Base-by-base conservation (phyloP, 2,329 filamentous ascomycete genomes). In the Gyromitra esculenta region DNA sequence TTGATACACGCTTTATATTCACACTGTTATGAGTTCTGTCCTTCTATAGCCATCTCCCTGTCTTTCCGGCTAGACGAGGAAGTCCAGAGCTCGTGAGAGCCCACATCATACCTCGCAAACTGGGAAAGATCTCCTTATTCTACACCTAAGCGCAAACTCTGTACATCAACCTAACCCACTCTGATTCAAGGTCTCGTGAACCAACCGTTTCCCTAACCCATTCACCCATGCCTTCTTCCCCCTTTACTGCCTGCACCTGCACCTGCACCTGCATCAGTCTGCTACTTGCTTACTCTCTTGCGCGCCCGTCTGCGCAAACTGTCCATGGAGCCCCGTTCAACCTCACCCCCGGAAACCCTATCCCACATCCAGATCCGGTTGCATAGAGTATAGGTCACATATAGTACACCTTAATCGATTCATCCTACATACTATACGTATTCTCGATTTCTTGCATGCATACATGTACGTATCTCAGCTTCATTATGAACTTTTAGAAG, bases 61-160 rank as follows among this genome's bases (percentile, higher is more conserved):
- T 43, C 57, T 60, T 41, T 60, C 57, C 35, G n/a, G 57, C 57
- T 2, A 41, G 57, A 60, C 37, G 57, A 41, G 31, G 57, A 60
- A 60, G 57, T 39, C 37, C 5, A n/a, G 35, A 43, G 57, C 37
- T 41, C 57, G 15, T 21, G 35, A 60, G 41, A 60, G 35, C 41
- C 57, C 31, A 41, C 57, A 60, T 60, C 1, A n/a, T 60, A 8
- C 57, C 57, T 60, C n/a, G 15, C 41, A 35, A 60, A 41, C 8
- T 60, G 35, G 57, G 52, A 57, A 57, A 57, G 13, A 57, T 57
- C 25, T 25, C 31, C 52, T 57, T 57, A 56, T 35, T 56, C 31
- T 6, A 50, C n/a, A 50, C 25, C 25, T 31, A 1, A 31, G 25
- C 1, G 25, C 25, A 31, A 31, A 31, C 25, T 31, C 25, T 31